Evolutionary conservation across 805 yeast genomes (phyloP), one percentile per base, ranked within the genome.

Genomic region (Wickerhamomyces bovis): DNA sequence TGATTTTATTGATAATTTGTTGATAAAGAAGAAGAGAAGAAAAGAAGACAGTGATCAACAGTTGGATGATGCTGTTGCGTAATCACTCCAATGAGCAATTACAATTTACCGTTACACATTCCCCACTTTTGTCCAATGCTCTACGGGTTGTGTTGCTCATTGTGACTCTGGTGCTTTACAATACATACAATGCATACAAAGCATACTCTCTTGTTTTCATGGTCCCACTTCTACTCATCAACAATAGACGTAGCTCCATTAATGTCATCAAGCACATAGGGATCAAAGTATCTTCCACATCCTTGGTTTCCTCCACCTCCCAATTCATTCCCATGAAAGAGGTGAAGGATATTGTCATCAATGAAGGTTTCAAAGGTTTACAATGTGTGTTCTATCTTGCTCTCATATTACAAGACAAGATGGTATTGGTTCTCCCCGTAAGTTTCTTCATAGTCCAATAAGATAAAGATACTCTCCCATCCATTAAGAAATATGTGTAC

Each of bases 301-400:
- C 65, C 54, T 36, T 54, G 8, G 45, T 56, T n/a, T 54, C 53
- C 18, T 48, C 47, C n/a, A 45, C 45, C 9, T 62, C 62, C 36
- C 54, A 65, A 23, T 83, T 86, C 59, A 72, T 83, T 11, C 83
- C 89, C 0, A 64, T 71, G 35, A 76, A 73, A 41, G 69, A 69
- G 40, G 72, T 86, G 44, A 72, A 76, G 4, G 92, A 85, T 60
- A 62, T 86, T 11, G 76, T 84, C 0, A 80, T 87, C 22, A 85
- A 85, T 58, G 95, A 87, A 62, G 90, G 86, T 0, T 85, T 87
- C 59, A 71, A 71, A 45, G 83, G 83, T 6, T 76, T 80, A 51
- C 81, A 81, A 51, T 88, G 85, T 10, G 68, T 82, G 3, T 82
- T 73, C 60, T 82, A 85, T 57, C 65, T 86, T 60, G 78, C 83